Base-by-base conservation (phyloP, 768 basidiomycete genomes). In the Tremella fuciformis region DNA sequence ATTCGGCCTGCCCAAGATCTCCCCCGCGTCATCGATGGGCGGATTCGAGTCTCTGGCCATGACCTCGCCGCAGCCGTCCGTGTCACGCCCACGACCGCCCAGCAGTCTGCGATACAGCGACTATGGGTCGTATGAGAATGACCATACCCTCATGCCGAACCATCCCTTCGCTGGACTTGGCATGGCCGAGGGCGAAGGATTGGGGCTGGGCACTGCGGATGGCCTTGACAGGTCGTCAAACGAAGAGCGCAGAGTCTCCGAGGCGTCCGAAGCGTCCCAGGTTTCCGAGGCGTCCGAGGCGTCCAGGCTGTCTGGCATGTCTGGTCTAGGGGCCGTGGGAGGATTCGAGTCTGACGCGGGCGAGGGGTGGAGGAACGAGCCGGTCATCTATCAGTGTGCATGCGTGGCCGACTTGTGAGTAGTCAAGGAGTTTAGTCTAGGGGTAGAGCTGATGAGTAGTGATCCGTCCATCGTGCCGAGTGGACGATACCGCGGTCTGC, bases 361-460 rank as follows among this genome's bases (percentile, higher is more conserved):
- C 0, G 73, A 67, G 25, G 70, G 70, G 22, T 76, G 75, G 75
- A 55, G 58, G 49, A 57, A 71, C 37, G 73, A 73, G 38, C 49
- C 49, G 24, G 69, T 70, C 3, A 42, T 77, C 21, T 77, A 78
- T 56, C 68, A 72, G 46, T 78, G 77, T 56, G 70, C 66, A 11
- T 76, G 70, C 50, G 77, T 78, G 4, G 77, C 77, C 13, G 69
- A 74, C 22, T 78, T 76, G 71, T 73, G 53, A 66, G 71, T 67
- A 24, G 42, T 44, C 21, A n/a, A 13, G 18, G 4, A 47, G 56
- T 55, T 15, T n/a, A n/a, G n/a, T 37, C 4, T 13, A n/a, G 24
- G 24, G 21, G 21, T 37, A 19, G n/a, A 13, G 34, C 42, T 60
- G 46, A 57, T 49, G n/a, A 37, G 37, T 3, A 73, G 71, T 50